Percentiles rank a stretch among this genome's conserved stretches.
Evolutionary conservation across 306 rosid genomes (phyloP).

Genomic region (Pachyrhizus erosus): DNA sequence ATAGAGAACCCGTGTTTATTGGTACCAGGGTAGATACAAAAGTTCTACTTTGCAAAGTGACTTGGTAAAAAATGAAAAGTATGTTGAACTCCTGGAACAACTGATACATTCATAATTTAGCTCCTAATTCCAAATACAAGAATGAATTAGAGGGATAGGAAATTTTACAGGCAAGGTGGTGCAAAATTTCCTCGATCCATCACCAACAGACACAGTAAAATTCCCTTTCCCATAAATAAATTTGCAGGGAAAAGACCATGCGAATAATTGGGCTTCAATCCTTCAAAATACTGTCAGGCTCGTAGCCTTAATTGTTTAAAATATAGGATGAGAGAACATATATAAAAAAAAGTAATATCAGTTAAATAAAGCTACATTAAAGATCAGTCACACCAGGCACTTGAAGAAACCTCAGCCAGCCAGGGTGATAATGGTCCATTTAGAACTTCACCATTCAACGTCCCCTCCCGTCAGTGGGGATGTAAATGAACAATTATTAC

Average conservation of each 20-base stretch:
- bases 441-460: no score
- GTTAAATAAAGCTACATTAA: not conserved
- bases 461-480: not conserved
- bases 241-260: slow-evolving; percentile 9
- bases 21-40: slow-evolving; percentile 5
- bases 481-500: not conserved
- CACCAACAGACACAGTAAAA: slow-evolving; percentile 20
- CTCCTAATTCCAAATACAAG: slow-evolving; percentile 21
- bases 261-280: not conserved
- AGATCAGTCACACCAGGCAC: slow-evolving; percentile 16
- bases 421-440: not conserved
- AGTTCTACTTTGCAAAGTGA: not conserved
- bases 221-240: not conserved
- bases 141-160: not conserved
- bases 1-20: not conserved
- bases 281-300: not conserved
- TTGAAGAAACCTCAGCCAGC: slow-evolving; percentile 17
- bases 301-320: not conserved
- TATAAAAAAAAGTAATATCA: not conserved
- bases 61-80: slow-evolving; percentile 12
- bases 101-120: not conserved
- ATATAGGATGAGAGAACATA: not conserved
- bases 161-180: not conserved
- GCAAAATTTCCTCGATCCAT: not conserved
- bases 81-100: slow-evolving; percentile 1